Evolutionary conservation across 106 monocot genomes (phyloP).

Genomic region (Dioscorea alata): DNA sequence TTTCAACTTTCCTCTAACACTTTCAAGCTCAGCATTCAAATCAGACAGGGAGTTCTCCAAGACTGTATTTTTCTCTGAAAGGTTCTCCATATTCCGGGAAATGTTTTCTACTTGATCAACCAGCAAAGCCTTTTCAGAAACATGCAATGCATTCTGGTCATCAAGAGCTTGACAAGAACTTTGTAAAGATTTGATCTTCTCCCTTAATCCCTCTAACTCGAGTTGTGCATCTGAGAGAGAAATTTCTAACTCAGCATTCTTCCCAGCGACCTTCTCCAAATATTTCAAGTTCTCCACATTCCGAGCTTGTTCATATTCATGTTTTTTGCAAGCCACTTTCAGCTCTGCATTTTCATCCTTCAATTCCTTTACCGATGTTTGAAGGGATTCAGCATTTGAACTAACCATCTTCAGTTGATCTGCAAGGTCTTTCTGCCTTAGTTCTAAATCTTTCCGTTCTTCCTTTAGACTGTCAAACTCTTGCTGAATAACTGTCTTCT

Average conservation of each 20-base stretch:
- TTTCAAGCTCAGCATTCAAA: neutral
- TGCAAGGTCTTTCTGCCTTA: conserved; percentile 19
- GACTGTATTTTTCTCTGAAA: conserved; percentile 6
- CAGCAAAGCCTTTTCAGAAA: conserved; percentile 27
- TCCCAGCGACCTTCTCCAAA: conserved; percentile 24
- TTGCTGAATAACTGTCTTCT: conserved; percentile 38
- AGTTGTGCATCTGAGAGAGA: conserved; percentile 30
- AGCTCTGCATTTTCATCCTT: conserved; percentile 30
- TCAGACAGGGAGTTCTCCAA: conserved; percentile 3
- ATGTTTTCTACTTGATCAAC: conserved; percentile 10
- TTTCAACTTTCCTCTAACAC: neutral
- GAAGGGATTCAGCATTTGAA: conserved; percentile 37
- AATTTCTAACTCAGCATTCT: conserved; percentile 21
- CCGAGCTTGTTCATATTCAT: conserved; percentile 31
- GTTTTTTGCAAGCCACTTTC: conserved; percentile 30
- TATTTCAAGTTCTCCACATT: conserved; percentile 25
- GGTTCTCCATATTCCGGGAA: neutral
- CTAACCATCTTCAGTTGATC: conserved; percentile 35
- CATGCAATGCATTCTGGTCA: conserved; percentile 15
- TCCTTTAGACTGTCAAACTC: conserved; percentile 36
- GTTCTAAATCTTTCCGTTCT: conserved; percentile 28
- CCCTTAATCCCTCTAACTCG: conserved; percentile 33
- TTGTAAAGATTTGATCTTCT: conserved; percentile 22
- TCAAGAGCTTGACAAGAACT: conserved; percentile 12
- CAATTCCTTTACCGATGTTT: conserved; percentile 32